Evolutionary conservation across 108 stramenopile species (phyloP).

Genomic region (Nannochloropsis gaditana): DNA sequence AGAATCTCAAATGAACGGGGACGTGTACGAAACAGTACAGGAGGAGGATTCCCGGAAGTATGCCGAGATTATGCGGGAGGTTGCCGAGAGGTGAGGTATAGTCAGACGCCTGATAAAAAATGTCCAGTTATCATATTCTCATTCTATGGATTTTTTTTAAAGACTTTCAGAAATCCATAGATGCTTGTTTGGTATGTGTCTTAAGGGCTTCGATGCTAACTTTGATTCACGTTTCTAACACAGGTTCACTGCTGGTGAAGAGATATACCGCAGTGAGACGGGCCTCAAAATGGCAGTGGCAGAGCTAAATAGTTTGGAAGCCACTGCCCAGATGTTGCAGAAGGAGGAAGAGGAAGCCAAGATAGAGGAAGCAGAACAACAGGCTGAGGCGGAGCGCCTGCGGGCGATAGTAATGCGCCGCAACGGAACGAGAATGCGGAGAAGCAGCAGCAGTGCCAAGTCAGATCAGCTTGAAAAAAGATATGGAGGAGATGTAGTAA

Average conservation of each 20-base stretch:
- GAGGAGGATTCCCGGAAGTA: neutral
- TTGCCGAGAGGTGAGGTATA: neutral
- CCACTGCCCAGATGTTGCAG: neutral
- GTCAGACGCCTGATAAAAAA: neutral
- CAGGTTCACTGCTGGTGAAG: neutral
- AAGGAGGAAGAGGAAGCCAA: neutral
- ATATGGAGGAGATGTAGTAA: too few species aligned
- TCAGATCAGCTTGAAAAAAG: too few species aligned
- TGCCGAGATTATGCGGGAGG: neutral
- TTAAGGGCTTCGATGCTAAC: neutral
- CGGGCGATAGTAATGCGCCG: neutral
- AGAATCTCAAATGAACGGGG: neutral
- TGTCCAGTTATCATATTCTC: neutral
- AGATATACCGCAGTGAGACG: neutral
- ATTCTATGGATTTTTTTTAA: neutral
- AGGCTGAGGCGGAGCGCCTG: neutral
- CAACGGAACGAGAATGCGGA: neutral
- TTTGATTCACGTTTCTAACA: neutral
- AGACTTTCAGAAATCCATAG: too few species aligned
- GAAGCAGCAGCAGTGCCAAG: neutral
- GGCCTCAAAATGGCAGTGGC: slow-evolving; percentile 1
- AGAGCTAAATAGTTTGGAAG: neutral
- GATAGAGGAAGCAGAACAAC: neutral
- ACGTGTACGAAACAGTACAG: neutral
- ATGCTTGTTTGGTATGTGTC: too few species aligned